These are phyloP conservation scores for Rutstroemia sydowiana DNA, from an alignment of 2,329 filamentous ascomycete species.

Conservation along the genomic window DNA sequence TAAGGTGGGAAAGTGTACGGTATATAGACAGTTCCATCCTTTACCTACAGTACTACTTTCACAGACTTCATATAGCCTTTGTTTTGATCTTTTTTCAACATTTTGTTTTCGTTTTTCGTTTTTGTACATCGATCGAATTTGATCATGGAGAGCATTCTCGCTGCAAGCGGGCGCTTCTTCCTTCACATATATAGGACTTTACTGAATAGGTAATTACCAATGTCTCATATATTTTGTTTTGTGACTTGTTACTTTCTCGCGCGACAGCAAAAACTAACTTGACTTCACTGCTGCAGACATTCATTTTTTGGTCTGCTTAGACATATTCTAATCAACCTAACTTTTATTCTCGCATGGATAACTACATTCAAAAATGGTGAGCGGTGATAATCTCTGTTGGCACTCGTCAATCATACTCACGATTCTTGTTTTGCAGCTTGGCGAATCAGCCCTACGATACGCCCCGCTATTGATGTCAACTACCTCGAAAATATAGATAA, in stretches of 20 bases:
- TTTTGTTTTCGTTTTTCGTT: not conserved
- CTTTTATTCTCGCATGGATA: conserved; percentile 25
- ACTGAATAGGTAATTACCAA: conserved; percentile 20
- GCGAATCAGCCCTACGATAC: conserved; percentile 24
- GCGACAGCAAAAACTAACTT: not conserved
- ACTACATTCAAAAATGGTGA: conserved; percentile 28
- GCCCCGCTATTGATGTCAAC: conserved; percentile 23
- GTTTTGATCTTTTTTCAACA: not conserved
- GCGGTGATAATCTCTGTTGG: not conserved
- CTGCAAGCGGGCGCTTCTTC: conserved; percentile 18
- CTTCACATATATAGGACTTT: conserved; percentile 24
- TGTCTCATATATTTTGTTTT: not conserved
- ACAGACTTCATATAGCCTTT: not conserved
- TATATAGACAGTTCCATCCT: too few species aligned
- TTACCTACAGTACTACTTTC: too few species aligned
- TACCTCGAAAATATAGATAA: conserved; percentile 22
- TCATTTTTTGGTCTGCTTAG: conserved; percentile 24
- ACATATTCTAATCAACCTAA: conserved; percentile 26
- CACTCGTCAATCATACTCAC: not conserved
- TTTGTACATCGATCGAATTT: not conserved
- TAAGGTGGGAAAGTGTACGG: too few species aligned
- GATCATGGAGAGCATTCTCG: conserved; percentile 13
- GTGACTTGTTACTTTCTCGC: not conserved
- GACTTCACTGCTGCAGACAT: conserved; percentile 17
- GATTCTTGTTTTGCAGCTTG: conserved; percentile 14